A percentile compares a stretch with the other conserved stretches of the same genome.
These are phyloP conservation scores for Hirsutella thompsonii DNA, from an alignment of 2,329 filamentous ascomycete genomes.

Conservation along the genomic window DNA sequence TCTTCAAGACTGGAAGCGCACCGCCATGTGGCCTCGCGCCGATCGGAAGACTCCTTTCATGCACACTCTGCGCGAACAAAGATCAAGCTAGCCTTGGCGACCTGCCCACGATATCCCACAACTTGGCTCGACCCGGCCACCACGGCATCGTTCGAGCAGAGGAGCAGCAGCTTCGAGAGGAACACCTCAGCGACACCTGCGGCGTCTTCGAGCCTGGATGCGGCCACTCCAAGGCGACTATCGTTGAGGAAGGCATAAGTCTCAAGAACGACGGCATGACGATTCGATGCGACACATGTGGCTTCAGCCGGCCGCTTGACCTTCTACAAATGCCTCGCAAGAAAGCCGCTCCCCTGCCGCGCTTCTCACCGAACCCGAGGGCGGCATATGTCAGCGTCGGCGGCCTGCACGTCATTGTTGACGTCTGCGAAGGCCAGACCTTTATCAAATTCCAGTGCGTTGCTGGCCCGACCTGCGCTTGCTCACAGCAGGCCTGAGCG, in stretches of 20 bases:
- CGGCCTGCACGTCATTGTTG: slow-evolving; percentile 4
- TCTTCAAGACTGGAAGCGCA: background rate
- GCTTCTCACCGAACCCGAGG: background rate
- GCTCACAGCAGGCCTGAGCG: background rate
- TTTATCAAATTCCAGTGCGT: slow-evolving; percentile 4
- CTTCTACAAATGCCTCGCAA: background rate
- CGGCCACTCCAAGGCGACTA: background rate
- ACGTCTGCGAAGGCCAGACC: slow-evolving; percentile 1
- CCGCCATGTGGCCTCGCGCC: background rate
- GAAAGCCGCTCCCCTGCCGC: background rate
- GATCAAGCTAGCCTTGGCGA: background rate
- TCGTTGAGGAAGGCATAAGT: background rate
- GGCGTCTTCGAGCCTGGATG: background rate
- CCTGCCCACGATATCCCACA: background rate
- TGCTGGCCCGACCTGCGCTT: background rate
- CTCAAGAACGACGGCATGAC: background rate
- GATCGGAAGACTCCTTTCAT: background rate
- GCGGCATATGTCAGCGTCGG: slow-evolving; percentile 2
- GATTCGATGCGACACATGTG: background rate
- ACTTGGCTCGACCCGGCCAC: background rate
- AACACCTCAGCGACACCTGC: background rate
- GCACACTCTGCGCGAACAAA: background rate
- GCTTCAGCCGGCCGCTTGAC: background rate
- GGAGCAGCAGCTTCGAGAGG: background rate
- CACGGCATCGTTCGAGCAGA: background rate